phyloP scores from a whole-genome alignment of 2,329 filamentous ascomycete genomes.

The Boeremia exigua region DNA sequence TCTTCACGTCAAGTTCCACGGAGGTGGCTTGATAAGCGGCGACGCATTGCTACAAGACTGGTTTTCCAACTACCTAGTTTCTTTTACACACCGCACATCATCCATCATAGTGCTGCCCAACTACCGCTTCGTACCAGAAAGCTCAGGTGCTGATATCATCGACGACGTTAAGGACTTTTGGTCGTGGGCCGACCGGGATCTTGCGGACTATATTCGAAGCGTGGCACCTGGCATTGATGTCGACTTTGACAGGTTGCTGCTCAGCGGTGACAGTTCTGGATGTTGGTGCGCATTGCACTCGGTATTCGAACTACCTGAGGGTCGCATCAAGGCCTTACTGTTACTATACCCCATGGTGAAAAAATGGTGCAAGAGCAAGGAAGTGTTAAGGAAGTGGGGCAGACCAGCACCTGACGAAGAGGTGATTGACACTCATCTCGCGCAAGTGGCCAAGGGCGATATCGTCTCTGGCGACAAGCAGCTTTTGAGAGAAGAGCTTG shows the following conservation, averaged over 20 bases:
- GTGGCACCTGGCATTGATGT: slow-evolving; percentile 4
- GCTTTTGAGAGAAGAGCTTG: slow-evolving; percentile 1
- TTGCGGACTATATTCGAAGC: slow-evolving; percentile 1
- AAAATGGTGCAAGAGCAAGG: slow-evolving; percentile 14
- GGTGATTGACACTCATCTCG: slow-evolving; percentile 7
- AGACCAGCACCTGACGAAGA: neutral
- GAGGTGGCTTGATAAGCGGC: slow-evolving; percentile 42
- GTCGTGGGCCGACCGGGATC: slow-evolving; percentile 47
- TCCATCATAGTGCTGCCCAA: slow-evolving; percentile 54
- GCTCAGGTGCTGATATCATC: slow-evolving; percentile 50
- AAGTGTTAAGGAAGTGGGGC: slow-evolving; percentile 1
- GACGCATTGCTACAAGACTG: slow-evolving; percentile 17
- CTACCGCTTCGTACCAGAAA: slow-evolving; percentile 57
- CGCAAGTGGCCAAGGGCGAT: neutral
- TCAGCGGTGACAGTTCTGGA: slow-evolving; percentile 37
- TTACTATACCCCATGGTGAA: slow-evolving; percentile 10
- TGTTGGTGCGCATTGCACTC: slow-evolving; percentile 33
- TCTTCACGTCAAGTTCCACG: slow-evolving; percentile 49
- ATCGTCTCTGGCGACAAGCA: slow-evolving; percentile 1
- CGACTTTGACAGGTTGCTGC: slow-evolving; percentile 24
- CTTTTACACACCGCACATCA: slow-evolving; percentile 40
- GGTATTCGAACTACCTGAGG: slow-evolving; percentile 3
- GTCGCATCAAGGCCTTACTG: slow-evolving; percentile 1
- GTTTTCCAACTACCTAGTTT: slow-evolving; percentile 32
- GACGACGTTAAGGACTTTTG: slow-evolving; percentile 54